Evolutionary conservation across 306 rosid genomes (phyloP).

Genomic region (Quillaja saponaria): DNA sequence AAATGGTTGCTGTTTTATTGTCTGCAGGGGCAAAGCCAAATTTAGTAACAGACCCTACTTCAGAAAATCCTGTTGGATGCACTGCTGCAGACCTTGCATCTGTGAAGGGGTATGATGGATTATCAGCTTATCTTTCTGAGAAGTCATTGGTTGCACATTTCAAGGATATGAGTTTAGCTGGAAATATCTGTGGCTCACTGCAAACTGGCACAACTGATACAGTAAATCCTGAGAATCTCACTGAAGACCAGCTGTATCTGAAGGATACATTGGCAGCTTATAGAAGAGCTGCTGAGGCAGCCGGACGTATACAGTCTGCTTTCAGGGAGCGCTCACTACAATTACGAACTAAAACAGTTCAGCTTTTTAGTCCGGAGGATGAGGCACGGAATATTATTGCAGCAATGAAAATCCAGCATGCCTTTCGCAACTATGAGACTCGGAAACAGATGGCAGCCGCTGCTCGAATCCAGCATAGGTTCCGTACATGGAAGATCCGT

Average conservation of each 20-base stretch:
- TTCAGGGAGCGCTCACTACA: conserved; percentile 76
- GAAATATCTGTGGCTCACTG: conserved; percentile 81
- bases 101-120: conserved; percentile 66
- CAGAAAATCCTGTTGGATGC: conserved; percentile 69
- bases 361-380: conserved; percentile 56
- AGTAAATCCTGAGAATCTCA: conserved; percentile 51
- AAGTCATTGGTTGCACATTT: conserved; percentile 80
- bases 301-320: conserved; percentile 86
- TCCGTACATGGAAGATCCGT: conserved; percentile 85
- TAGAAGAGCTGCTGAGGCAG: conserved; percentile 90
- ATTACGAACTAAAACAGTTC: conserved; percentile 50
- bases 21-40: conserved; percentile 88
- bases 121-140: conserved; percentile 94
- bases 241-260: conserved; percentile 69
- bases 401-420: conserved; percentile 96
- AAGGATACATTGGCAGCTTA: conserved; percentile 83
- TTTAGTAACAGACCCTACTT: conserved; percentile 88
- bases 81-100: conserved; percentile 84
- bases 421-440: conserved; percentile 68
- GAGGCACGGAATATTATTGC: conserved; percentile 84
- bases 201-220: conserved; percentile 43
- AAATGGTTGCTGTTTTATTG: conserved; percentile 78
- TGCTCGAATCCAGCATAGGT: conserved; percentile 78
- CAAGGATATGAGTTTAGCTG: conserved; percentile 78
- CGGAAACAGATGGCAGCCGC: conserved; percentile 71